These are phyloP conservation scores for Boletus pseudo-olivaceus DNA, from an alignment of 768 basidiomycete species.

Conservation along the genomic window DNA sequence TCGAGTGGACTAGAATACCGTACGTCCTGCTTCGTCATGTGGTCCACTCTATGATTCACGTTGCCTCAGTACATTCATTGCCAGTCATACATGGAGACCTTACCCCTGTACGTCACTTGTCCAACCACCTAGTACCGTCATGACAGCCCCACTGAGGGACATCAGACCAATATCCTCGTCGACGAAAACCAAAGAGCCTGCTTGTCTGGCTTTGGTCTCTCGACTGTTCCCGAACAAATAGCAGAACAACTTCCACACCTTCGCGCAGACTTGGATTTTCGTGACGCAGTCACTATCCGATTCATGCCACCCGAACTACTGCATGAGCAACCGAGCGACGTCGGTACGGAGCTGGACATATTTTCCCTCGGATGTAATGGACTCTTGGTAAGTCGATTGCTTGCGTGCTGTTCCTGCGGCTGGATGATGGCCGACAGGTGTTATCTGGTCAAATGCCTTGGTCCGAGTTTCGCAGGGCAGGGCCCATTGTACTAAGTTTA, in stretches of 20 bases:
- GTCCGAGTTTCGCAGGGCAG: slow-evolving; percentile 10
- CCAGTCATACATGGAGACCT: slow-evolving; percentile 15
- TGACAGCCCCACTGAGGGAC: not conserved
- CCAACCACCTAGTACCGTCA: no score
- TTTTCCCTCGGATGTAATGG: slow-evolving; percentile 15
- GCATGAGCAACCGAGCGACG: not conserved
- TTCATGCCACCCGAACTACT: slow-evolving; percentile 15
- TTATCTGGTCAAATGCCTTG: slow-evolving; percentile 12
- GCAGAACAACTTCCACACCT: slow-evolving; percentile 10
- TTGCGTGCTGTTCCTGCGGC: not conserved
- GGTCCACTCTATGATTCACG: not conserved
- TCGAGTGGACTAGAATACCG: slow-evolving; percentile 15
- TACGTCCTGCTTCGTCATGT: not conserved
- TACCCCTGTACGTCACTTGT: slow-evolving; percentile 9
- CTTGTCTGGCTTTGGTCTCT: slow-evolving; percentile 11
- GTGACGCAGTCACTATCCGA: slow-evolving; percentile 9
- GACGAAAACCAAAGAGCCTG: slow-evolving; percentile 5
- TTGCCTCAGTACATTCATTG: slow-evolving; percentile 9
- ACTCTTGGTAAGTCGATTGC: slow-evolving; percentile 1
- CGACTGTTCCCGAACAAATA: slow-evolving; percentile 12
- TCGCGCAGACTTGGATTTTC: slow-evolving; percentile 9
- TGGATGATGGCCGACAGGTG: slow-evolving; percentile 1
- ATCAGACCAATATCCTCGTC: slow-evolving; percentile 15
- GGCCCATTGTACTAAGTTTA: slow-evolving; percentile 3
- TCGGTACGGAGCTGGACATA: slow-evolving; percentile 3